Evolutionary conservation across 228 moss, liverwort and hornwort genomes (phyloP).

Genomic region (Sphagnum magellanicum): DNA sequence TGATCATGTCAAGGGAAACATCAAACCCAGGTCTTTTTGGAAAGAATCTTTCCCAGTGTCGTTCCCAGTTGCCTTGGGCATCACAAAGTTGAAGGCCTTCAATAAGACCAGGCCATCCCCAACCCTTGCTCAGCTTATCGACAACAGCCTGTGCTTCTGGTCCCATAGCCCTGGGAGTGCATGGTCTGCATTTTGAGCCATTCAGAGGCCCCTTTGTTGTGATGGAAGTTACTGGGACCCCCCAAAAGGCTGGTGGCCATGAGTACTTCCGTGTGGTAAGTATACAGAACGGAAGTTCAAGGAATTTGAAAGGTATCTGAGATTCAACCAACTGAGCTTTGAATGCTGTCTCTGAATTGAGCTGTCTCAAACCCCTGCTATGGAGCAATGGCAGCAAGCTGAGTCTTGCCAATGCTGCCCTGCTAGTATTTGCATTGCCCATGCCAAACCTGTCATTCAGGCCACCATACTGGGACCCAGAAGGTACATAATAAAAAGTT

Average conservation of each 20-base stretch:
- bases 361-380: conserved; percentile 28
- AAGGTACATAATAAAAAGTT: conserved; percentile 65
- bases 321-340: conserved; percentile 57
- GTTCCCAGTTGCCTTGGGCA: conserved; percentile 35
- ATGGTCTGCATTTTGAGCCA: conserved; percentile 90
- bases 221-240: conserved; percentile 79
- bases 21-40: background rate
- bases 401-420: conserved; percentile 64
- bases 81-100: conserved; percentile 76
- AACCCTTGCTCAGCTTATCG: conserved; percentile 39
- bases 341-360: conserved; percentile 85
- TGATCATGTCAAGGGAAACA: no score
- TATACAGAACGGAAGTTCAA: conserved; percentile 69
- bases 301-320: conserved; percentile 17
- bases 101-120: conserved; percentile 76
- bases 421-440: conserved; percentile 51
- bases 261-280: conserved; percentile 55
- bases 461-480: conserved; percentile 75
- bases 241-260: conserved; percentile 57
- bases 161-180: conserved; percentile 50
- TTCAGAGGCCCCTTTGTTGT: conserved; percentile 67
- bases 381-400: conserved; percentile 66
- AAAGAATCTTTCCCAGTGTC: conserved; percentile 48
- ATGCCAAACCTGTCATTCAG: conserved; percentile 89
- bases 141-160: conserved; percentile 35